Conservation (phyloP, 306 rosid genomes). For the Ammopiptanthus mongolicus region DNA sequence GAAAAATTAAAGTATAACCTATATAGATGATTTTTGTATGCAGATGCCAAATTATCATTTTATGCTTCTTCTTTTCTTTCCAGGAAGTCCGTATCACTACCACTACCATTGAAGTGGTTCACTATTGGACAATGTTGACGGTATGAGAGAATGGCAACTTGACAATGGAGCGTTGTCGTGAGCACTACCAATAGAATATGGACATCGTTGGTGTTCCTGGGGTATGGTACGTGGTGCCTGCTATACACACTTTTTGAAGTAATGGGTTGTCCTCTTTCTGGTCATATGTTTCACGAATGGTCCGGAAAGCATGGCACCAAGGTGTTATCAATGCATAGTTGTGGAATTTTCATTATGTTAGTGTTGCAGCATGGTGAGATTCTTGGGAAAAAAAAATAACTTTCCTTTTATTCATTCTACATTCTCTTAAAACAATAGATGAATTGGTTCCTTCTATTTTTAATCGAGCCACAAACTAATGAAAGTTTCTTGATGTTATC, state of each 20-base stretch:
- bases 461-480: slow-evolving; percentile 5
- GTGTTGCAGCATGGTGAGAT: not conserved
- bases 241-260: slow-evolving; percentile 9
- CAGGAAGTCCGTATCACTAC: slow-evolving; percentile 88
- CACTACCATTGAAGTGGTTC: slow-evolving; percentile 95
- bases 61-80: slow-evolving; percentile 31
- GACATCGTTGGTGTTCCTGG: slow-evolving; percentile 90
- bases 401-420: not conserved
- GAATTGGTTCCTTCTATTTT: not conserved
- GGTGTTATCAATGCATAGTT: not conserved
- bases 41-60: slow-evolving; percentile 39
- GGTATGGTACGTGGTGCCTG: slow-evolving; percentile 56
- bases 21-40: slow-evolving; percentile 31
- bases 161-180: slow-evolving; percentile 95
- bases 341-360: slow-evolving; percentile 9
- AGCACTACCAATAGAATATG: slow-evolving; percentile 99
- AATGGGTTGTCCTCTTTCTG: not conserved
- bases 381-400: slow-evolving; percentile 4
- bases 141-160: slow-evolving; percentile 94
- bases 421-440: slow-evolving; percentile 5
- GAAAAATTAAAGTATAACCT: not conserved
- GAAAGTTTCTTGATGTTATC: not conserved
- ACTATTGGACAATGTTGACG: slow-evolving; percentile 99
- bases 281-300: not conserved
- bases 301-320: not conserved